Evolutionary conservation across 176 grass and related monocot species (phyloP).

Genomic region (Carex parvula): DNA sequence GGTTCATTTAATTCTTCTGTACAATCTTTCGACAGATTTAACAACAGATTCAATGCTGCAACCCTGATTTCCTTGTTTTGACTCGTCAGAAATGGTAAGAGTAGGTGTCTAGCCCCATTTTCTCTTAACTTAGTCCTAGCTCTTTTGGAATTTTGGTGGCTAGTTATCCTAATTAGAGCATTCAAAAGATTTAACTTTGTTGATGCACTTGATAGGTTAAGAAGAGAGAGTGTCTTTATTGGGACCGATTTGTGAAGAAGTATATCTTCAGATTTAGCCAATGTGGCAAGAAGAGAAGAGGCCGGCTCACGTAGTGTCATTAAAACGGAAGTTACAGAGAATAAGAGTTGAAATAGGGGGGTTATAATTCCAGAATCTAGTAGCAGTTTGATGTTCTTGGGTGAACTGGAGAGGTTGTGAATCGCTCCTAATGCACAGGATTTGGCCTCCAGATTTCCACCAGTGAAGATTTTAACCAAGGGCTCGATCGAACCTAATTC

Average conservation of each 20-base stretch:
- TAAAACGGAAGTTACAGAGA: slow-evolving; percentile 81
- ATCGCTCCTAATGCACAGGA: slow-evolving; percentile 62
- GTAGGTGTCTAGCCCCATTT: slow-evolving; percentile 74
- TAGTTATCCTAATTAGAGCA: slow-evolving; percentile 70
- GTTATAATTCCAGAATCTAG: slow-evolving; percentile 56
- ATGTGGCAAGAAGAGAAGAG: slow-evolving; percentile 59
- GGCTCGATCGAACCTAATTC: slow-evolving; percentile 67
- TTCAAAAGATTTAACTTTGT: slow-evolving; percentile 82
- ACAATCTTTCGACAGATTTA: slow-evolving; percentile 73
- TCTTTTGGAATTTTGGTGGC: slow-evolving; percentile 56
- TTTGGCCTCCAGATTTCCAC: slow-evolving; percentile 84
- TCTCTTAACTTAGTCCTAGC: slow-evolving; percentile 61
- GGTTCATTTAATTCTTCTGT: slow-evolving; percentile 52
- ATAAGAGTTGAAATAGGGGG: slow-evolving; percentile 68
- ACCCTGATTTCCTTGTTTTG: slow-evolving; percentile 57
- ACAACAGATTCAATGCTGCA: slow-evolving; percentile 53
- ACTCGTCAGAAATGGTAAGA: slow-evolving; percentile 68
- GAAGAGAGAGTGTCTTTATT: slow-evolving; percentile 70
- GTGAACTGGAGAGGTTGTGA: slow-evolving; percentile 59
- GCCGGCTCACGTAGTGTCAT: slow-evolving; percentile 79
- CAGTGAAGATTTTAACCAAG: slow-evolving; percentile 72
- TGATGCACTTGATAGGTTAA: slow-evolving; percentile 57
- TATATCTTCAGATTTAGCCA: slow-evolving; percentile 73
- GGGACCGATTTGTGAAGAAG: slow-evolving; percentile 59
- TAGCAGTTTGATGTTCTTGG: slow-evolving; percentile 52